Evolutionary conservation across 768 basidiomycete genomes (phyloP).

Genomic region (Tylopilus vinaceipallidus): DNA sequence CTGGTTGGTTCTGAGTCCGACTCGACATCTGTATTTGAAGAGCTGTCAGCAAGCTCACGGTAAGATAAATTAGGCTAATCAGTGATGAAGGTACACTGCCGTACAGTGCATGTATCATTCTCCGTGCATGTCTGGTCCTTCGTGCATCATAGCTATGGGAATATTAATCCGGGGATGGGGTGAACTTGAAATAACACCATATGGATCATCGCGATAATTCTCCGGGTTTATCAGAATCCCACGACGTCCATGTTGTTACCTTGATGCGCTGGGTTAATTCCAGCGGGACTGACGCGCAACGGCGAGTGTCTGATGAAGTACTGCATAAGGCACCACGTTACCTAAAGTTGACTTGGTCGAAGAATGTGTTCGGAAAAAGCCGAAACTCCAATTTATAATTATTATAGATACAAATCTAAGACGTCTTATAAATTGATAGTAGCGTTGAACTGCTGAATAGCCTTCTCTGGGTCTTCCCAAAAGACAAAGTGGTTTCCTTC

Average conservation of each 20-base stretch:
- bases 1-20: neutral
- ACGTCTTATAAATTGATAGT: slow-evolving; percentile 9
- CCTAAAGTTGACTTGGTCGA: too few species aligned
- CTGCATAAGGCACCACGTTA: too few species aligned
- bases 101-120: neutral
- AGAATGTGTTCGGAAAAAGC: neutral
- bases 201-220: neutral
- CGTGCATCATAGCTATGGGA: neutral
- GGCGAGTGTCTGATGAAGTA: too few species aligned
- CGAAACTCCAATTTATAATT: neutral
- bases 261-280: too few species aligned
- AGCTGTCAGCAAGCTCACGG: neutral
- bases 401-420: too few species aligned
- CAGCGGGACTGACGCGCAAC: too few species aligned
- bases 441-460: slow-evolving; percentile 14
- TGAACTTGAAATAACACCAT: too few species aligned
- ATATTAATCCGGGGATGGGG: too few species aligned
- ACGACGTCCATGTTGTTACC: too few species aligned
- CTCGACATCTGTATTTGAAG: neutral
- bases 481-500: slow-evolving; percentile 27
- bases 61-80: too few species aligned
- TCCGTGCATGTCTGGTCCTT: neutral
- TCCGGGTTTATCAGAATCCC: too few species aligned
- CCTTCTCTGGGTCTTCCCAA: slow-evolving; percentile 24
- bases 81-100: neutral